Evolutionary conservation across 23 red algal species (phyloP).

Genomic region (Gracilaria gracilis): DNA sequence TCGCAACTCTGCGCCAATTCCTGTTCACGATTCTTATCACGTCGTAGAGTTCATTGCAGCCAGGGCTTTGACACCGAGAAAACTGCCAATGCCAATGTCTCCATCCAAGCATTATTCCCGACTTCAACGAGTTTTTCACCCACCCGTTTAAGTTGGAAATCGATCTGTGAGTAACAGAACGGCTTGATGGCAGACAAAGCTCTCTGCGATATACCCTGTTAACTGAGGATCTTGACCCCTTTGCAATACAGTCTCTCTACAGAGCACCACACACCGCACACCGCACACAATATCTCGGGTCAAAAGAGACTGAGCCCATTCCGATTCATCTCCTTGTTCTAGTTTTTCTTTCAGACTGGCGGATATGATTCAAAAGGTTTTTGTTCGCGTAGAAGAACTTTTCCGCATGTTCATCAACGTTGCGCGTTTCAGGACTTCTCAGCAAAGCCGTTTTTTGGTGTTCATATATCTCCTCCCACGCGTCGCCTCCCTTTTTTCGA

Average conservation of each 20-base stretch:
- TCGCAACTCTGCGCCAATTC: constrained; percentile 6
- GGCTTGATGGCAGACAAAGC: background rate
- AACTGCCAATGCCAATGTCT: background rate
- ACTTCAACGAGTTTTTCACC: background rate
- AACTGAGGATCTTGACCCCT: background rate
- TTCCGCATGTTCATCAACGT: background rate
- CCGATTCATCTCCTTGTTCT: background rate
- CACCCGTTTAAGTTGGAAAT: background rate
- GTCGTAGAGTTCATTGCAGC: background rate
- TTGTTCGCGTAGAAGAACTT: background rate
- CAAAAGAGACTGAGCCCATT: background rate
- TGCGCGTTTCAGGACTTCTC: background rate
- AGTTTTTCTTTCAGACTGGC: background rate
- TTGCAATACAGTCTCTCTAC: background rate
- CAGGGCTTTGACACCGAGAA: background rate
- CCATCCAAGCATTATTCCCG: constrained; percentile 25
- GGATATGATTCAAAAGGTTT: background rate
- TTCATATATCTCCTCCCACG: background rate
- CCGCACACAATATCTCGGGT: background rate
- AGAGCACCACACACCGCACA: background rate
- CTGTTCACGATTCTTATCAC: constrained; percentile 9
- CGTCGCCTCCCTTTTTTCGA: background rate
- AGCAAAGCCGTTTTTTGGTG: background rate
- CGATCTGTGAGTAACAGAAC: background rate
- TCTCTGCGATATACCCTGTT: background rate